Percentiles rank a stretch among this genome's conserved stretches.
Evolutionary conservation across 2,329 filamentous ascomycete species (phyloP).

Genomic region (Ceratocystiopsis brevicomis): DNA sequence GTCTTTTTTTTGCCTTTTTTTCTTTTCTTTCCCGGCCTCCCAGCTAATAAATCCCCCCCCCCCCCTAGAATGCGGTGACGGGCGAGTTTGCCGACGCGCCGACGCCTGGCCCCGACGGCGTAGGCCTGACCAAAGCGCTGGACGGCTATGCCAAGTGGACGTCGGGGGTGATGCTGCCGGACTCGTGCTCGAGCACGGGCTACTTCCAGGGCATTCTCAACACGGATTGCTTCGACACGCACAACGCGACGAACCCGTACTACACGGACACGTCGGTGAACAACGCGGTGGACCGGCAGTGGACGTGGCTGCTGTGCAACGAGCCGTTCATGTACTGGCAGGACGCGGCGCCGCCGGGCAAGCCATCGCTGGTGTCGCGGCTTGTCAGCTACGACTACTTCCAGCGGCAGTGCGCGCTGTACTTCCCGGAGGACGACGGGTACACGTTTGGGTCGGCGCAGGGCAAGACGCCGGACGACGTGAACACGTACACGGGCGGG

Average conservation of each 20-base stretch:
- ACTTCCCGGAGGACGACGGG: conserved; percentile 22
- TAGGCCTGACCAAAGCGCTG: conserved; percentile 29
- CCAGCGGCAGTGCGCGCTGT: conserved; percentile 25
- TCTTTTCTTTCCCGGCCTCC: no score
- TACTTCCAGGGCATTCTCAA: conserved; percentile 24
- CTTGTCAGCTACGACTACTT: conserved; percentile 19
- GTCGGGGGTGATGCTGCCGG: conserved; percentile 22
- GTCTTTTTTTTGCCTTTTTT: no score
- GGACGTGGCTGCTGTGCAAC: conserved; percentile 38
- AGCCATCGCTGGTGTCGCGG: conserved; percentile 23
- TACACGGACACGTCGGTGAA: conserved; percentile 18
- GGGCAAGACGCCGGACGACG: conserved; percentile 16
- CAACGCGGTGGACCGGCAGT: conserved; percentile 30
- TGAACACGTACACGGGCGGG: conserved; percentile 21
- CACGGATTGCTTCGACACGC: conserved; percentile 25
- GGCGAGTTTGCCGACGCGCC: conserved; percentile 13
- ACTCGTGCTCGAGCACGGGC: conserved; percentile 17
- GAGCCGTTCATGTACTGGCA: conserved; percentile 23
- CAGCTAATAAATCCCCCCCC: no score
- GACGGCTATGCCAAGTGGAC: conserved; percentile 32
- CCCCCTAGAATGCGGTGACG: conserved; percentile 15
- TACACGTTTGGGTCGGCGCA: conserved; percentile 15
- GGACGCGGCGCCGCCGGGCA: conserved; percentile 24
- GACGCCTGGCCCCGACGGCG: conserved; percentile 19
- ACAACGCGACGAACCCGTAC: conserved; percentile 25